Evolutionary conservation across 306 rosid genomes (phyloP), one percentile per base, ranked within the genome.

Genomic region (Acacia confusa): DNA sequence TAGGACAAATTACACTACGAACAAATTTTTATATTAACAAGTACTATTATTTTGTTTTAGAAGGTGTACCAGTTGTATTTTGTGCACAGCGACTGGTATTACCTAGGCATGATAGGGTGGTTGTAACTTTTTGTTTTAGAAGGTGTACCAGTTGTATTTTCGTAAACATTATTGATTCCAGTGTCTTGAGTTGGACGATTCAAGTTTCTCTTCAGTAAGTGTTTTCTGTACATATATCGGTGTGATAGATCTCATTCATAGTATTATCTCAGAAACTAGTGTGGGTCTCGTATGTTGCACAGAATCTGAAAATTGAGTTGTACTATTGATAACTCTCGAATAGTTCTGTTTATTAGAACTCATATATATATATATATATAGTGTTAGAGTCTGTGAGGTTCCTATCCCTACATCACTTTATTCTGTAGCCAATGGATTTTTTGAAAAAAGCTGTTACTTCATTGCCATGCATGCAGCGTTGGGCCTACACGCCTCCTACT

Each of bases 371-470:
- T 32, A 30, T 30, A 30, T n/a, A n/a, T 30, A 30, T 30, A 3
- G 34, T 32, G 34, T 2, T 32, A 32, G 34, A 32, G 34, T 55
- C n/a, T 55, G 24, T 8, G 4, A 20, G 25, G 28, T 0, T 55
- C 63, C 11, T n/a, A 57, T 2, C 27, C 14, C 57, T 36, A 50
- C 60, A 61, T 22, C 45, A 68, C 48, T 12, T 74, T 38, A 40
- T 75, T n/a, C 61, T 25, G 43, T 32, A 67, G 71, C 55, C 50
- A 24, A 17, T 15, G 50, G 19, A 45, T 82, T 76, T 67, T 70
- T 13, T 19, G 53, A 16, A 41, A 41, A 47, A 66, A 2, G 12
- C 52, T 45, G 16, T 32, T 36, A 1, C 40, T 36, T 36, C 40
- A 36, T 36, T 36, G 40, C 40, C 40, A 36, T 36, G 40, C 40